phyloP scores from a whole-genome alignment of 345 rosid genomes.

The Heritiera littoralis region DNA sequence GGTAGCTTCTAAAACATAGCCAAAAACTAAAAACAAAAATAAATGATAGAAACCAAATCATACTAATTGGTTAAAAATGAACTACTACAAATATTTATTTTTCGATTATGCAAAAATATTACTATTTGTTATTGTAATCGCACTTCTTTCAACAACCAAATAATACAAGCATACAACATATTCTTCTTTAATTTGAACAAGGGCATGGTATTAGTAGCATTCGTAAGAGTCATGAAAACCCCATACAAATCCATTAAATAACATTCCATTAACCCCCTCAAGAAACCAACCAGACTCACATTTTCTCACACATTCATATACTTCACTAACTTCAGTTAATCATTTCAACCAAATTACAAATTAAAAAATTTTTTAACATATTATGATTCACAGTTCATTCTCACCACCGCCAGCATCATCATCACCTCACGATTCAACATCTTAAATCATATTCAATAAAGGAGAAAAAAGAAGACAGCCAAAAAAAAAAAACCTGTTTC shows the following conservation, averaged over 20 bases:
- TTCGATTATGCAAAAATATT: not conserved
- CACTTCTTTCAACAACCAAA: not conserved
- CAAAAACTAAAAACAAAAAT: not conserved
- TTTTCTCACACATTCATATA: not conserved
- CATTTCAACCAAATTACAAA: not conserved
- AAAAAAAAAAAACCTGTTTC: constrained; percentile 66
- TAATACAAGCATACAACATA: not conserved
- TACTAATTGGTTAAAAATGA: not conserved
- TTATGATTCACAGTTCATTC: not conserved
- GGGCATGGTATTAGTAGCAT: not conserved
- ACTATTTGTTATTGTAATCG: not conserved
- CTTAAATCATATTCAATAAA: too few relatives aligned
- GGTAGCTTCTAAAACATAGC: too few relatives aligned
- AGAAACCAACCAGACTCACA: not conserved
- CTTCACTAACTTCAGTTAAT: not conserved
- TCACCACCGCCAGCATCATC: not conserved
- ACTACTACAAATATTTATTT: not conserved
- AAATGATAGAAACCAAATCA: not conserved
- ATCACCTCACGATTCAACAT: not conserved
- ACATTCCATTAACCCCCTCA: constrained; percentile 4
- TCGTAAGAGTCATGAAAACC: constrained; percentile 2
- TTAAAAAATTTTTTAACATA: not conserved
- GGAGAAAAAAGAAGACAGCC: not conserved
- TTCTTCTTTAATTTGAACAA: not conserved
- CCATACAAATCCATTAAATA: not conserved